phyloP scores from a whole-genome alignment of 1,284 basidiomycete genomes.

The Waitea zeae region DNA sequence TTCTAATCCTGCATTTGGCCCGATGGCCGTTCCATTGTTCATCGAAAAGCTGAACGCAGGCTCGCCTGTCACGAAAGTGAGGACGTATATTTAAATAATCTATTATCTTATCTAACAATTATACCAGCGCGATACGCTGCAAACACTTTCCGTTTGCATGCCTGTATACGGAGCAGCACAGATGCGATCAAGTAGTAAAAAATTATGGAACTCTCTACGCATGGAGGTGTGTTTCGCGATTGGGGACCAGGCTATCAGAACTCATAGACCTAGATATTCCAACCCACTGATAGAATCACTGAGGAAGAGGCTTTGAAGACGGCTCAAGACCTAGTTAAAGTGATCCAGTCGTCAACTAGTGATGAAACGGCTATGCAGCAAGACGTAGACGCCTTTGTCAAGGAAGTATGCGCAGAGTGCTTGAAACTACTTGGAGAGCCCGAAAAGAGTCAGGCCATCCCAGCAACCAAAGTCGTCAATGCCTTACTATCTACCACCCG shows the following conservation, averaged over 20 bases:
- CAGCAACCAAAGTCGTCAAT: constrained; percentile 69
- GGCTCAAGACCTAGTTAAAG: constrained; percentile 51
- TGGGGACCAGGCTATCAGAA: not conserved
- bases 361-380: constrained; percentile 12
- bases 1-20: constrained; percentile 73
- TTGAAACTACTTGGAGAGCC: constrained; percentile 68
- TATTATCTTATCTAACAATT: no score
- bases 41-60: constrained; percentile 85
- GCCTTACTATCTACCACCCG: constrained; percentile 61
- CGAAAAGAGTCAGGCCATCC: constrained; percentile 80
- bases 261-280: constrained; percentile 60
- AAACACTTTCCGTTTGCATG: constrained; percentile 58
- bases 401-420: constrained; percentile 66
- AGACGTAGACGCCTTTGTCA: constrained; percentile 16
- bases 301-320: constrained; percentile 59
- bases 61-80: constrained; percentile 72
- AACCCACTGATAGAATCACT: constrained; percentile 65
- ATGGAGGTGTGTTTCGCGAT: constrained; percentile 43
- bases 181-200: constrained; percentile 44
- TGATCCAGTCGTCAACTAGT: constrained; percentile 24
- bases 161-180: constrained; percentile 64
- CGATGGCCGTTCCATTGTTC: constrained; percentile 75
- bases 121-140: constrained; percentile 64
- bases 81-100: constrained; percentile 4
- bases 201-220: constrained; percentile 78